A percentile compares a stretch with the other conserved stretches of the same genome.
phyloP scores from a whole-genome alignment of 768 basidiomycete species.

The Tricholoma furcatifolium region DNA sequence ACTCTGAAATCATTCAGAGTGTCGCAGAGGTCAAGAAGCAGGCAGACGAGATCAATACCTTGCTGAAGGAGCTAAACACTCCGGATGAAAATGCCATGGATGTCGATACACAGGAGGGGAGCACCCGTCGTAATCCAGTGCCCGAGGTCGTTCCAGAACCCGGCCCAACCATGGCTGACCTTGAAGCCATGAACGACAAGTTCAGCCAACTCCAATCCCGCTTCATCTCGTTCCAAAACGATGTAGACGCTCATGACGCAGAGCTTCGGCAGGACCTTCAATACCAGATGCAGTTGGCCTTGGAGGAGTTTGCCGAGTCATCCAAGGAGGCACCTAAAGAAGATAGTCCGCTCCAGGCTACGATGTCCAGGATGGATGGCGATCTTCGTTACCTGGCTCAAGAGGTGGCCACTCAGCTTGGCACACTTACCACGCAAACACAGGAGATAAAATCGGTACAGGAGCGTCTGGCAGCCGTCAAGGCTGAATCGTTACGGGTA shows the following conservation, averaged over 20 bases:
- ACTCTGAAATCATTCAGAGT: conserved; percentile 20
- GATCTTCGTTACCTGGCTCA: too few relatives aligned
- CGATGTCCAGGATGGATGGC: too few relatives aligned
- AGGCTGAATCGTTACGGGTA: too few relatives aligned
- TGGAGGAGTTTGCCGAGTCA: conserved; percentile 14
- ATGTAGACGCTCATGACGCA: conserved; percentile 17
- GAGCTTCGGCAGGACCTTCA: conserved; percentile 20
- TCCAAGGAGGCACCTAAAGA: too few relatives aligned
- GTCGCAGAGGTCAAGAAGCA: conserved; percentile 21
- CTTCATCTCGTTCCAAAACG: conserved; percentile 21
- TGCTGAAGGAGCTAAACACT: conserved; percentile 13
- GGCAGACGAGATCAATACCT: conserved; percentile 20
- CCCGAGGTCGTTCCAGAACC: neutral
- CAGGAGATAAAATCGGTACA: too few relatives aligned
- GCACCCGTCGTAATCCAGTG: conserved; percentile 27
- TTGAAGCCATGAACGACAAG: conserved; percentile 19
- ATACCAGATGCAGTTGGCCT: conserved; percentile 17
- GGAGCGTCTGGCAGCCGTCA: too few relatives aligned
- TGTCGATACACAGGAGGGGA: conserved; percentile 15
- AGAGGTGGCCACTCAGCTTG: too few relatives aligned
- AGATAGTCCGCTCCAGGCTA: too few relatives aligned
- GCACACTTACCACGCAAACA: too few relatives aligned
- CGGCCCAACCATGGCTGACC: conserved; percentile 8
- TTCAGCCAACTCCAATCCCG: conserved; percentile 16
- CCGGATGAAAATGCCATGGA: conserved; percentile 5